These are phyloP conservation scores for Colletotrichum ledebouriae DNA, from an alignment of 2,329 filamentous ascomycete genomes.

Conservation along the genomic window DNA sequence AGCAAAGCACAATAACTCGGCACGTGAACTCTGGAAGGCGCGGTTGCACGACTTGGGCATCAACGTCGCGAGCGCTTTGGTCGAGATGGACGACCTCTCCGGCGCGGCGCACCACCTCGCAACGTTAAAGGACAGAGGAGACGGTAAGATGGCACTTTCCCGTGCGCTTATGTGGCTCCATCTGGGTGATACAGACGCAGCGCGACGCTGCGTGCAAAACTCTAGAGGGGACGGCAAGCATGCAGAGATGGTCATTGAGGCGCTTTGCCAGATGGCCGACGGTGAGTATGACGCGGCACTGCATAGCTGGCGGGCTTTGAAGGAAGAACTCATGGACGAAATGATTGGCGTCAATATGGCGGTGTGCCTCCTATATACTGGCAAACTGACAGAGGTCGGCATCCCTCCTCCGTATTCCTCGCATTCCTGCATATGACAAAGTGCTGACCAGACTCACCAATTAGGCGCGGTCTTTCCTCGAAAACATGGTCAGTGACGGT, in stretches of 20 bases:
- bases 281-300: conserved; percentile 77
- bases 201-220: conserved; percentile 65
- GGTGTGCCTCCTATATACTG: conserved; percentile 86
- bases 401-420: neutral
- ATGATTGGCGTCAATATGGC: conserved; percentile 87
- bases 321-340: conserved; percentile 64
- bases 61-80: conserved; percentile 73
- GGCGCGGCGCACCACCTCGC: conserved; percentile 82
- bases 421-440: conserved; percentile 4
- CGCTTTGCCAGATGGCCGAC: conserved; percentile 83
- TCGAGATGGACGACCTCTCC: conserved; percentile 90
- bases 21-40: conserved; percentile 75
- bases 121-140: conserved; percentile 61
- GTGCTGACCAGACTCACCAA: conserved; percentile 44
- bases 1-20: conserved; percentile 62
- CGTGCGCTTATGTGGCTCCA: conserved; percentile 80
- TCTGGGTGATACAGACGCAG: conserved; percentile 80
- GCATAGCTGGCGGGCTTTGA: conserved; percentile 69
- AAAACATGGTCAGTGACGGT: conserved; percentile 72
- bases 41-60: conserved; percentile 82
- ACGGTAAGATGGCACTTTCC: conserved; percentile 60
- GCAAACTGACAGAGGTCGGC: conserved; percentile 77
- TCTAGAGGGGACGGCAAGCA: conserved; percentile 49
- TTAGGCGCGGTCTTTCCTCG: conserved; percentile 76
- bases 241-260: conserved; percentile 67